phyloP scores from a whole-genome alignment of 345 rosid species.

The Hibiscus trionum region DNA sequence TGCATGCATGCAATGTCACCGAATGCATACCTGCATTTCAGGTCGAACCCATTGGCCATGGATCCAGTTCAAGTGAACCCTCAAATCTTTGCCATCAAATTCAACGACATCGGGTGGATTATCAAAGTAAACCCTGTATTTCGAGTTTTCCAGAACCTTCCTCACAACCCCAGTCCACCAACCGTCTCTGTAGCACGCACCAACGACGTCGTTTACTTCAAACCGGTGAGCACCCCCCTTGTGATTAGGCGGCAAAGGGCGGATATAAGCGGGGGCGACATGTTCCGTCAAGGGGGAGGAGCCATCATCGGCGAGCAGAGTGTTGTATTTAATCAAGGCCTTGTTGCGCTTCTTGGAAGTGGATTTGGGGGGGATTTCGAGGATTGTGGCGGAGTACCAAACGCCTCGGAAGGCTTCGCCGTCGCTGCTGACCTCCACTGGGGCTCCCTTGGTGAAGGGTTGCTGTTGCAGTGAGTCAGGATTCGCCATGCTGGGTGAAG shows the following conservation, averaged over 20 bases:
- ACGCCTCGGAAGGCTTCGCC: slow-evolving; percentile 52
- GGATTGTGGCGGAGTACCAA: slow-evolving; percentile 43
- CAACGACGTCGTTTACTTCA: slow-evolving; percentile 28
- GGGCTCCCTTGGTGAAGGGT: slow-evolving; percentile 10
- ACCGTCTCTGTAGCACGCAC: slow-evolving; percentile 30
- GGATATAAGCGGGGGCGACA: slow-evolving; percentile 29
- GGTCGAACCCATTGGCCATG: slow-evolving; percentile 43
- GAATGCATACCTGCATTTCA: slow-evolving; percentile 24
- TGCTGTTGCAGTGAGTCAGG: background rate
- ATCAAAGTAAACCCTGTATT: slow-evolving; percentile 38
- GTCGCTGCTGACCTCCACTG: slow-evolving; percentile 45
- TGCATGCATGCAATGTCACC: background rate
- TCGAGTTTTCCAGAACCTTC: slow-evolving; percentile 28
- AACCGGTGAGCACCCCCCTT: slow-evolving; percentile 1
- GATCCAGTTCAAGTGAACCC: slow-evolving; percentile 48
- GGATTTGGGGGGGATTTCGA: slow-evolving; percentile 27
- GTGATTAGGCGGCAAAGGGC: slow-evolving; percentile 45
- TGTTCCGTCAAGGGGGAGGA: slow-evolving; percentile 26
- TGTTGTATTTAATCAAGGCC: slow-evolving; percentile 32
- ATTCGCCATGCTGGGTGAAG: slow-evolving; percentile 13
- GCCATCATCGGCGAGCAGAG: slow-evolving; percentile 31
- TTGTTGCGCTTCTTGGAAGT: slow-evolving; percentile 25
- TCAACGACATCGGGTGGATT: slow-evolving; percentile 41
- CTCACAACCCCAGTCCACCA: slow-evolving; percentile 57
- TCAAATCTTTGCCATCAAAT: slow-evolving; percentile 33